These are phyloP conservation scores for Phytophthora tubulina DNA, from an alignment of 352 stramenopile genomes.

Conservation along the genomic window DNA sequence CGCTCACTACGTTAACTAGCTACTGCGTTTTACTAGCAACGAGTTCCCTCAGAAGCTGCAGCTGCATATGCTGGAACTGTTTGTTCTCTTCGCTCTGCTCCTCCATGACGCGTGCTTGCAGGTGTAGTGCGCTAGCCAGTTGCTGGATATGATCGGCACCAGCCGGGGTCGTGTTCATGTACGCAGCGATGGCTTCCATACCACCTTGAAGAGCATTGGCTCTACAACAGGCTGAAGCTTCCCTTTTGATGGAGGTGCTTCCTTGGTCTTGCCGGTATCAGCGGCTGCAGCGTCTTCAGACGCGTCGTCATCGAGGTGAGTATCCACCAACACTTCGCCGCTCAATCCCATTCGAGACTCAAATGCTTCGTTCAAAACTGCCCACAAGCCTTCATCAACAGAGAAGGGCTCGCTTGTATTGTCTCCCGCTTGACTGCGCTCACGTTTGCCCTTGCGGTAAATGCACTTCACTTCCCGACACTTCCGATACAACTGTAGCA, in stretches of 20 bases:
- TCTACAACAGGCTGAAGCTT: not conserved
- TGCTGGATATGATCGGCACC: conserved; percentile 5
- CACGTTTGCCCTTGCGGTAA: conserved; percentile 9
- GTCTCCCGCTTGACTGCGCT: not conserved
- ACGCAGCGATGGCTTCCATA: conserved; percentile 21
- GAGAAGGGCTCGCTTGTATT: not conserved
- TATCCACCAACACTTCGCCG: conserved; percentile 9
- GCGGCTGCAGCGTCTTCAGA: not conserved
- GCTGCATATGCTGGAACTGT: conserved; percentile 7
- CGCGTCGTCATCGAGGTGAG: not conserved
- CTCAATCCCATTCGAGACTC: not conserved
- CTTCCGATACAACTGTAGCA: conserved; percentile 7
- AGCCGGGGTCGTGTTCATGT: not conserved
- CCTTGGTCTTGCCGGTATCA: not conserved
- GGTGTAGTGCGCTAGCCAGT: not conserved
- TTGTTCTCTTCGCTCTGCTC: conserved; percentile 7
- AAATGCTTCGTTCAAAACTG: conserved; percentile 16
- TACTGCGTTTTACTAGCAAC: not conserved
- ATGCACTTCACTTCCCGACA: conserved; percentile 14
- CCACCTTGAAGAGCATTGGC: not conserved
- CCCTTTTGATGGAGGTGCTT: not conserved
- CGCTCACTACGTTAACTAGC: not conserved
- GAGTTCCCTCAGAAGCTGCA: not conserved
- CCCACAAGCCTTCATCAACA: conserved; percentile 11
- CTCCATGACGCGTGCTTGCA: not conserved